Evolutionary conservation across 106 monocot species (phyloP).

Genomic region (Acorus gramineus): DNA sequence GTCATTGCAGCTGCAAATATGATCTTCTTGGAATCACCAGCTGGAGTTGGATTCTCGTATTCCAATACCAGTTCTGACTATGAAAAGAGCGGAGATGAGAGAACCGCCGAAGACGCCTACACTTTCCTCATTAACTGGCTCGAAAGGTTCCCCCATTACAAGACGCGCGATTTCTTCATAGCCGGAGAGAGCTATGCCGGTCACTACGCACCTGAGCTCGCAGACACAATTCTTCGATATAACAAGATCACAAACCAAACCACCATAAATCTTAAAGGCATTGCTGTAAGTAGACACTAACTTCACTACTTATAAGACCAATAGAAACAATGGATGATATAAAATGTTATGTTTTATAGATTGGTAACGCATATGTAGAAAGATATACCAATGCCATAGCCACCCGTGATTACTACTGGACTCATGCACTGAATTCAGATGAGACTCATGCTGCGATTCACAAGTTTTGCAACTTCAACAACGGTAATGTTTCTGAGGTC

Average conservation of each 20-base stretch:
- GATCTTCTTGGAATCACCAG: slow-evolving; percentile 28
- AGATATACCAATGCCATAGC: neutral
- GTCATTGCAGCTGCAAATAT: slow-evolving; percentile 34
- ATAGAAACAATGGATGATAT: no score
- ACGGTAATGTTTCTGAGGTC: neutral
- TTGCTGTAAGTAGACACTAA: neutral
- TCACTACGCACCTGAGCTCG: slow-evolving; percentile 9
- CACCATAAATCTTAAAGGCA: slow-evolving; percentile 5
- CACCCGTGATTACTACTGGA: slow-evolving; percentile 3
- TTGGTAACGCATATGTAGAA: slow-evolving; percentile 6
- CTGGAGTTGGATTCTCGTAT: slow-evolving; percentile 44
- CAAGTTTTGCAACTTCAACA: slow-evolving; percentile 10
- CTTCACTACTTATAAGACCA: neutral
- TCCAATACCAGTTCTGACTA: slow-evolving; percentile 34
- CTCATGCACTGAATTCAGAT: slow-evolving; percentile 2
- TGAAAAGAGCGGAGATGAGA: slow-evolving; percentile 1
- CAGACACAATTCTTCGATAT: neutral
- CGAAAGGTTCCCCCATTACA: slow-evolving; percentile 12
- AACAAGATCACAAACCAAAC: slow-evolving; percentile 4
- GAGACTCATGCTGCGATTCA: neutral
- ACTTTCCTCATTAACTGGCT: slow-evolving; percentile 14
- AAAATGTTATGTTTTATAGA: neutral
- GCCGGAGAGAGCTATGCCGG: slow-evolving; percentile 8
- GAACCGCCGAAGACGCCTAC: slow-evolving; percentile 4
- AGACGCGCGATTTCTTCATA: slow-evolving; percentile 7